Evolutionary conservation across 164 flowering plant species (phyloP), one percentile per base, ranked within the genome.

Genomic region (Malania oleifera): DNA sequence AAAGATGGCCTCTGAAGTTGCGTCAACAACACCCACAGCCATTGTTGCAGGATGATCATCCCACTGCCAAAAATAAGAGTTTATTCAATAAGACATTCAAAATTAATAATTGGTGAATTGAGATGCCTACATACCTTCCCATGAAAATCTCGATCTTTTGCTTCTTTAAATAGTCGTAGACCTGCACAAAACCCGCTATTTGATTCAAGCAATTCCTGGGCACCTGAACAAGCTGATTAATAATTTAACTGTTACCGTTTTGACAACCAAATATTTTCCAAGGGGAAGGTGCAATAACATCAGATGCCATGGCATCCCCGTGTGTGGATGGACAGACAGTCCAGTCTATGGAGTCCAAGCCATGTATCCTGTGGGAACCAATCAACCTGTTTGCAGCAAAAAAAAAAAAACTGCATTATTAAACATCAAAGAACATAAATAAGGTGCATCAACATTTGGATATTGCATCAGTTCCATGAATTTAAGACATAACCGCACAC

Each of bases 221-320:
- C 27, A 20, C 17, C 50, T 29, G 26, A 23, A 56, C 62, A 28
- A 52, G 20, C 18, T 57, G 29, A 60, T 12, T n/a, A 65, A 37
- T 11, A 18, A 45, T 17, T 19, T 41, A 39, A 15, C 18, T 13
- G 38, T 41, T 73, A 82, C 95, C 97, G 80, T 90, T 87, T 59
- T 87, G 84, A 64, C 97, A 90, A 40, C 97, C 97, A 68, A 90
- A 90, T 38, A 90, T 90, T 65, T 79, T 84, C 97, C 97, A 90
- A 45, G 91, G 79, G 55, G 96, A 87, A 35, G 97, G 93, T 47
- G 93, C 91, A 75, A 86, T 56, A 65, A 87, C 93, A 73, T 90
- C 97, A 65, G 89, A 70, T 49, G 88, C 73, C 64, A 65, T 70
- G 49, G 75, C 77, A 70, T 87, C 87, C 6, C 57, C 52, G 25